Conservation (phyloP, 2,329 filamentous ascomycete genomes). For the Hypoxylon sp. region DNA sequence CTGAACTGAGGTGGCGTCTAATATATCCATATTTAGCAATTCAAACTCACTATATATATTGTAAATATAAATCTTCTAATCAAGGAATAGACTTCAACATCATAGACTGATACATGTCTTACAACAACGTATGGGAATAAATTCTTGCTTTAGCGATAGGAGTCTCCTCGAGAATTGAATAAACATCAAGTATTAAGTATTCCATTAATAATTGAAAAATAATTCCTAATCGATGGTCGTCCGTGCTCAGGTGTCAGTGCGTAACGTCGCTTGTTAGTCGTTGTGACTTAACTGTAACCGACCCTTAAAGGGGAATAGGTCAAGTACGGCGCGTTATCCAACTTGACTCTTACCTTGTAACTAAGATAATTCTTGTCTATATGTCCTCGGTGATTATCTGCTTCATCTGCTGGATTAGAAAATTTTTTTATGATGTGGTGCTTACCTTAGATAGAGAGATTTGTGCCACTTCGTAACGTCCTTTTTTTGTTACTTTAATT, state of each 20-base stretch:
- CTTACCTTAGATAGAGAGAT: constrained; percentile 8
- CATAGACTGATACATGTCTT: not conserved
- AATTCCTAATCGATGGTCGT: constrained; percentile 14
- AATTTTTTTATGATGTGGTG: not conserved
- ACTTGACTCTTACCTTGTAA: constrained; percentile 18
- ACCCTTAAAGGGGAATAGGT: constrained; percentile 35
- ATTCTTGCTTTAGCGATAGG: constrained; percentile 1
- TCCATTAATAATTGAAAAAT: not conserved
- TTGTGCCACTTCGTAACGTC: not conserved
- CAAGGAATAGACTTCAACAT: not conserved
- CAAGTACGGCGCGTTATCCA: constrained; percentile 17
- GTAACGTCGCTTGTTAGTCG: constrained; percentile 22
- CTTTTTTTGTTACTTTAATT: not conserved
- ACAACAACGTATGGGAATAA: not conserved
- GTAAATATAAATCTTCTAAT: constrained; percentile 6
- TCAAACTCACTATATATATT: not conserved
- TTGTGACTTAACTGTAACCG: constrained; percentile 39
- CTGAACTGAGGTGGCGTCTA: not conserved
- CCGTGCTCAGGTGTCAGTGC: constrained; percentile 40
- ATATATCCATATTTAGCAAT: constrained; percentile 10
- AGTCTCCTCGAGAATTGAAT: not conserved
- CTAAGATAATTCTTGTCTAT: not conserved
- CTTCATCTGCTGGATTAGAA: not conserved
- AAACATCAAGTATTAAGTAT: constrained; percentile 2
- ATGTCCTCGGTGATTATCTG: not conserved